Evolutionary conservation across 495 filamentous ascomycete genomes (phyloP).

Genomic region (Talaromyces adpressus): DNA sequence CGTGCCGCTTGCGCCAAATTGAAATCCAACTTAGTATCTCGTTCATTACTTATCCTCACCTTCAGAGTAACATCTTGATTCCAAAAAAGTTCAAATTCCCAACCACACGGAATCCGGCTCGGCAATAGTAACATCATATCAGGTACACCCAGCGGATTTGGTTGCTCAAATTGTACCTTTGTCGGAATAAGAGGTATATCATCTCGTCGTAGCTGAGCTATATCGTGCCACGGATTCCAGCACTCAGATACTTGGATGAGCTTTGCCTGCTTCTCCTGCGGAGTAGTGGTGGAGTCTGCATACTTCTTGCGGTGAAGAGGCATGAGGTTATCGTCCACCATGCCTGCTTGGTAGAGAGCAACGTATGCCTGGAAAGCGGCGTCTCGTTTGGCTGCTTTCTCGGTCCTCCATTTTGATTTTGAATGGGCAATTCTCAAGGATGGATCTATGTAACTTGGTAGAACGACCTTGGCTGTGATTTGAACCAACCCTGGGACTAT

Average conservation of each 20-base stretch:
- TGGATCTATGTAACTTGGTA: slow-evolving; percentile 65
- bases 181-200: slow-evolving; percentile 4
- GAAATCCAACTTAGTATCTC: background rate
- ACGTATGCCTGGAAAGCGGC: slow-evolving; percentile 78
- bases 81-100: slow-evolving; percentile 37
- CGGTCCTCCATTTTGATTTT: slow-evolving; percentile 54
- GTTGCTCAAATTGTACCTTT: slow-evolving; percentile 2
- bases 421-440: slow-evolving; percentile 52
- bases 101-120: slow-evolving; percentile 18
- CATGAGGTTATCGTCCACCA: slow-evolving; percentile 75
- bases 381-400: slow-evolving; percentile 72
- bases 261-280: slow-evolving; percentile 38
- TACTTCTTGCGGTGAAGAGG: slow-evolving; percentile 35
- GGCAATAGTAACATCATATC: slow-evolving; percentile 33
- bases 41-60: slow-evolving; percentile 3
- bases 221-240: slow-evolving; percentile 58
- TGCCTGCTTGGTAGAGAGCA: slow-evolving; percentile 57
- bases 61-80: slow-evolving; percentile 21
- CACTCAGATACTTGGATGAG: slow-evolving; percentile 46
- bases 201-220: slow-evolving; percentile 33
- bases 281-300: slow-evolving; percentile 22
- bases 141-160: slow-evolving; percentile 8
- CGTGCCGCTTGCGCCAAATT: slow-evolving; percentile 8
- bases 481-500: background rate
- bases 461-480: slow-evolving; percentile 52